phyloP scores from a whole-genome alignment of 495 filamentous ascomycete genomes.

The Lophiostoma macrostomum region DNA sequence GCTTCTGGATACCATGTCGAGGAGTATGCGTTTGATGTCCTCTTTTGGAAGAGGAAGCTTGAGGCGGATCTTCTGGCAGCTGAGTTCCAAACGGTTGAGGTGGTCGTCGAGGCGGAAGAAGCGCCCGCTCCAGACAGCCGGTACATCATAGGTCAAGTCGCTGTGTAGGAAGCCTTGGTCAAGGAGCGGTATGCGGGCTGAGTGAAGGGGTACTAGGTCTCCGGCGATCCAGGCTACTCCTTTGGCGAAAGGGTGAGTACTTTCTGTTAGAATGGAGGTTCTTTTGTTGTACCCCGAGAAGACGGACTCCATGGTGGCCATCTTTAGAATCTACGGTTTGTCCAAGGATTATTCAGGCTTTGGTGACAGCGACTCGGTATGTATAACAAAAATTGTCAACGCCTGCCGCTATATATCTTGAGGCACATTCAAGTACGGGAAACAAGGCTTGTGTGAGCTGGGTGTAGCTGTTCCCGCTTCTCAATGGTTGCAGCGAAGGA shows the following conservation, averaged over 20 bases:
- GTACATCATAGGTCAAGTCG: slow-evolving; percentile 47
- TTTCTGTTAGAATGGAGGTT: slow-evolving; percentile 31
- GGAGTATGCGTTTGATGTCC: slow-evolving; percentile 39
- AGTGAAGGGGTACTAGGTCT: slow-evolving; percentile 34
- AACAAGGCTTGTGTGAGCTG: too few relatives aligned
- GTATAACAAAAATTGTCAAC: too few relatives aligned
- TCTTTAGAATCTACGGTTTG: too few relatives aligned
- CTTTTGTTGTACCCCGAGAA: slow-evolving; percentile 38
- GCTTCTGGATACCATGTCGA: slow-evolving; percentile 42
- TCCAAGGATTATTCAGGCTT: too few relatives aligned
- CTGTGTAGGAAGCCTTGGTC: slow-evolving; percentile 47
- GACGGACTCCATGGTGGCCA: slow-evolving; percentile 40
- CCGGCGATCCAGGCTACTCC: slow-evolving; percentile 44
- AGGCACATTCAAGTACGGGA: too few relatives aligned
- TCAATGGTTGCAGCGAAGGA: too few relatives aligned
- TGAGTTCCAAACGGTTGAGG: slow-evolving; percentile 37
- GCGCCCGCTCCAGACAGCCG: slow-evolving; percentile 45
- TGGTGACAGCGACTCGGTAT: too few relatives aligned
- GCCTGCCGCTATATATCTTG: too few relatives aligned
- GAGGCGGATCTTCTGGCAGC: slow-evolving; percentile 43
- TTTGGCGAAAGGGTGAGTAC: slow-evolving; percentile 38
- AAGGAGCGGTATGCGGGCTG: slow-evolving; percentile 43
- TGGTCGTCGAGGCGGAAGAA: slow-evolving; percentile 44
- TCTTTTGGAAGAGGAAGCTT: slow-evolving; percentile 38
- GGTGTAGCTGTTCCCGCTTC: too few relatives aligned